Evolutionary conservation across 805 yeast species (phyloP).

Genomic region (Kodamaea leandrae): DNA sequence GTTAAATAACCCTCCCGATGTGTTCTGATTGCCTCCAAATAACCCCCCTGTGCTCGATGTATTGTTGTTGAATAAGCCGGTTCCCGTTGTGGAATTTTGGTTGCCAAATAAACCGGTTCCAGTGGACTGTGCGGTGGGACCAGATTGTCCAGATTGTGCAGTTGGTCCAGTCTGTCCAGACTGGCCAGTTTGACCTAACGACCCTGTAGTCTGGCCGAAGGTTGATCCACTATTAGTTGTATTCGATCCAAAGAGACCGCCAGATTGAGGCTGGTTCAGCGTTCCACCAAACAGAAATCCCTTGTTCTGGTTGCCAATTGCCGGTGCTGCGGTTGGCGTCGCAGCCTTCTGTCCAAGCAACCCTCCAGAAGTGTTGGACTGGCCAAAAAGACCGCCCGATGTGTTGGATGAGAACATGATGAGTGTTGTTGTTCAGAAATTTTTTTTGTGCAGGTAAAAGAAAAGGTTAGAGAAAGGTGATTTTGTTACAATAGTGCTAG

Average conservation of each 20-base stretch:
- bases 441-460: neutral
- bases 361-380: slow-evolving; percentile 10
- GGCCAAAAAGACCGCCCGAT: slow-evolving; percentile 6
- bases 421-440: slow-evolving; percentile 2
- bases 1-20: slow-evolving; percentile 1
- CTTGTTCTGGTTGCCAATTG: neutral
- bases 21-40: slow-evolving; percentile 14
- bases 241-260: slow-evolving; percentile 8
- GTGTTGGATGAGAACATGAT: slow-evolving; percentile 4
- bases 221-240: slow-evolving; percentile 4
- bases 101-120: slow-evolving; percentile 21
- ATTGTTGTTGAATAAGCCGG: no score
- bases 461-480: no score
- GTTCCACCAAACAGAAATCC: neutral
- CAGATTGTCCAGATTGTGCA: neutral
- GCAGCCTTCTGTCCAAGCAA: slow-evolving; percentile 9
- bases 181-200: no score
- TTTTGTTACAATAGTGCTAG: no score
- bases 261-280: neutral
- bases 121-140: no score
- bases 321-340: slow-evolving; percentile 1
- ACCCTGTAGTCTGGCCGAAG: no score
- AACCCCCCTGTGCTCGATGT: slow-evolving; percentile 12
- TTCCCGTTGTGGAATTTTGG: slow-evolving; percentile 4
- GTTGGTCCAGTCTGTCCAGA: slow-evolving; percentile 4